Evolutionary conservation across 257 asterid species (phyloP), one percentile per base, ranked within the genome.

Genomic region (Fraxinus anomala): DNA sequence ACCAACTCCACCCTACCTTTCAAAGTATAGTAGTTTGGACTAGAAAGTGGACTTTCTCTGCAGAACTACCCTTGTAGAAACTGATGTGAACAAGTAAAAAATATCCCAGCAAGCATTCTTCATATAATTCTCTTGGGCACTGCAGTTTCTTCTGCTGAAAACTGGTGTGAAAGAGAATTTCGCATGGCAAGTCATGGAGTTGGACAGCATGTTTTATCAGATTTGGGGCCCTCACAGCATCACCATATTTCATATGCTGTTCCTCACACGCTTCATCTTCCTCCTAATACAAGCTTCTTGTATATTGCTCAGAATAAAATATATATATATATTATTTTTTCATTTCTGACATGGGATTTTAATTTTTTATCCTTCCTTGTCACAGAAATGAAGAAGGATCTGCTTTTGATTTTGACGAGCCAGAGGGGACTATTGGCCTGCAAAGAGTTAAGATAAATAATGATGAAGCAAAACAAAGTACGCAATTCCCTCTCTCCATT

Each of bases 151-250:
- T 26, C 54, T 49, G 36, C 36, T 8, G 70, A 51, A 73, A 79
- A 68, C 80, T 87, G 89, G 81, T 83, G 17, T 83, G 82, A 85
- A 49, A 73, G 24, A 75, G 70, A 28, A 42, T n/a, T 71, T 85
- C 81, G 89, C 91, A 87, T 87, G 91, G 89, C 78, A 47, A 80
- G 81, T 72, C 88, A 80, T 72, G 37, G 88, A 82, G 77, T 86
- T 68, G 85, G 85, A 80, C 81, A 79, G 30, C 49, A 80, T 80
- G 76, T 81, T 74, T 82, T 79, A 65, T 85, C 86, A 10, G 76
- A 47, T 73, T 73, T 83, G 13, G 82, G 82, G 40, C 82, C 85
- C 39, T 76, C 84, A 68, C 80, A 74, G 19, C 83, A 80, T 61
- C 85, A 75, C 9, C 78, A 74, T 30, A 80, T 80, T 79, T 28